Evolutionary conservation across 1,284 basidiomycete species (phyloP), one percentile per base, ranked within the genome.

Genomic region (Mycosarcoma maydis): DNA sequence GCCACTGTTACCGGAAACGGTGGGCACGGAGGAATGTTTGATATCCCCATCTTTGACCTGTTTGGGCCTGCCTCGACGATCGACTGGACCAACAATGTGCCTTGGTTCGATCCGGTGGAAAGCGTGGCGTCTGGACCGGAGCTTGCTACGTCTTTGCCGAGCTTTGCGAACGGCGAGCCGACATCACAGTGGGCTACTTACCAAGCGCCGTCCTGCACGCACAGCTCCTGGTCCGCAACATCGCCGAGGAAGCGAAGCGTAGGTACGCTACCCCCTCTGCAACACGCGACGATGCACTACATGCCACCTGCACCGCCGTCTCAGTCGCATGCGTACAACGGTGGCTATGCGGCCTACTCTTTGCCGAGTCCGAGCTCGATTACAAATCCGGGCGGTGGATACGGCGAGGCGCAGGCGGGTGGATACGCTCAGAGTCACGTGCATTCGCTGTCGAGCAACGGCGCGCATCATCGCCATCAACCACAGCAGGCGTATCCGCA

Each of bases 51-150:
- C 45, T 69, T 62, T 23, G 66, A 69, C 33, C 34, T 58, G 7
- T 57, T 69, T 24, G 51, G 42, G 10, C 43, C 58, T 17, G 46
- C 37, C 8, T 42, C 47, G n/a, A 50, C 54, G 7, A 59, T 42
- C 0, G 65, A 68, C n/a, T 69, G 66, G 66, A 51, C 59, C n/a
- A 55, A 69, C 46, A 58, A 58, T 7, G 66, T 59, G 47, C 66
- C 66, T 6, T 69, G 66, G 66, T 69, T 69, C 40, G 59, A 69
- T 30, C 59, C 54, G 6, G 27, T 69, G 14, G 60, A 64, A 14
- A 46, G 37, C 16, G 38, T 37, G 13, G 29, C 20, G 14, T 29
- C 50, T 26, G 40, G 32, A 10, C 19, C 50, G 1, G 42, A 36
- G n/a, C n/a, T n/a, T 19, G 24, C 20, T 13, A 7, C 24, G 20